These are phyloP conservation scores for Pythium rhizo-oryzae DNA, from an alignment of 352 stramenopile species.

Conservation along the genomic window DNA sequence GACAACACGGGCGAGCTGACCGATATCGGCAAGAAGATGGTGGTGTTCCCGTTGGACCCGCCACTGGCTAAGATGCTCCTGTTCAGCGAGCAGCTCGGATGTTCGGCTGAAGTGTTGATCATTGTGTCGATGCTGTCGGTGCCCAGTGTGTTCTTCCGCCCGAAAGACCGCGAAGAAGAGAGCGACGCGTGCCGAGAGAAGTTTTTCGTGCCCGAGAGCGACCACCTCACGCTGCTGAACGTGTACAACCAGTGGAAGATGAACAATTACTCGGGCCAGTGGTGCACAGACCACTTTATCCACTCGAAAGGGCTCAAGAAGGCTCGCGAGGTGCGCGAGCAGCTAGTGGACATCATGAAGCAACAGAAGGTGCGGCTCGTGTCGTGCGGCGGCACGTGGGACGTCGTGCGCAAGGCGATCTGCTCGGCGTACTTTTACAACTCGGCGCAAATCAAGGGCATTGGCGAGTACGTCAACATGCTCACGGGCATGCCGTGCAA, in stretches of 20 bases:
- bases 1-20: slow-evolving; percentile 98
- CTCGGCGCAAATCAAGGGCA: slow-evolving; percentile 98
- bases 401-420: slow-evolving; percentile 98
- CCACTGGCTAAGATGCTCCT: slow-evolving; percentile 96
- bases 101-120: slow-evolving; percentile 95
- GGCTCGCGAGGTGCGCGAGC: slow-evolving; percentile 91
- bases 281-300: slow-evolving; percentile 97
- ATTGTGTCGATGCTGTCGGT: slow-evolving; percentile 98
- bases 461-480: slow-evolving; percentile 99
- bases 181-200: slow-evolving; percentile 97
- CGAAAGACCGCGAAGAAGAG: slow-evolving; percentile 98
- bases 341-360: slow-evolving; percentile 99
- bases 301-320: slow-evolving; percentile 95
- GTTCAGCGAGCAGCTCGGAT: slow-evolving; percentile 94
- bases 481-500: slow-evolving; percentile 97
- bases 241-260: slow-evolving; percentile 95
- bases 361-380: slow-evolving; percentile 93
- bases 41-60: slow-evolving; percentile 98
- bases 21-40: slow-evolving; percentile 96
- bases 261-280: slow-evolving; percentile 95
- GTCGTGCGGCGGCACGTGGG: slow-evolving; percentile 93
- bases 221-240: slow-evolving; percentile 98
- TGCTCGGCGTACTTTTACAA: slow-evolving; percentile 99
- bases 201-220: slow-evolving; percentile 98
- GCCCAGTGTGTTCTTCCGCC: slow-evolving; percentile 96